Conservation (phyloP, 805 yeast species). For the Yarrowia divulgata region DNA sequence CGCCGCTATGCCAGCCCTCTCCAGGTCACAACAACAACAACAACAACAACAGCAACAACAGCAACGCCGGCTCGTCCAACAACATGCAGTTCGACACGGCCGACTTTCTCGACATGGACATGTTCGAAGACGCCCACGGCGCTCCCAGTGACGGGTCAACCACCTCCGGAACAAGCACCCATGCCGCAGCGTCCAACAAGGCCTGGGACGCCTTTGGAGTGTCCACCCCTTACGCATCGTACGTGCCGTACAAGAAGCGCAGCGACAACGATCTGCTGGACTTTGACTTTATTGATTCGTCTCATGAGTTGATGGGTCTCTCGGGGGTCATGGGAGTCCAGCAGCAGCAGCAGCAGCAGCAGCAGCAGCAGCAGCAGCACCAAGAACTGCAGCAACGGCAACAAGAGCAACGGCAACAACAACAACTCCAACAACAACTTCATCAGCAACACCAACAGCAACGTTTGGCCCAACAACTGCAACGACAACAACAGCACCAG, state of each 20-base stretch:
- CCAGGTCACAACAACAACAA: constrained; percentile 10
- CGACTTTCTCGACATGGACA: constrained; percentile 34
- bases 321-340: not conserved
- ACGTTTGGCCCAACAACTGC: not conserved
- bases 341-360: not conserved
- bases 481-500: not conserved
- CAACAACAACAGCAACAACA: not conserved
- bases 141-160: constrained; percentile 13
- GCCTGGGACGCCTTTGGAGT: constrained; percentile 38
- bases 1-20: constrained; percentile 35
- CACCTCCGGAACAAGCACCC: constrained; percentile 6
- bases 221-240: constrained; percentile 15
- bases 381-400: not conserved
- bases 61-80: not conserved
- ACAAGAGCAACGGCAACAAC: not conserved
- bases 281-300: constrained; percentile 29
- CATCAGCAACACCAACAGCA: not conserved
- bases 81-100: constrained; percentile 35
- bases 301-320: not conserved
- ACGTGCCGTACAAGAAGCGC: constrained; percentile 28
- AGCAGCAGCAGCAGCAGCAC: not conserved
- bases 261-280: constrained; percentile 30
- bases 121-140: constrained; percentile 31
- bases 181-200: constrained; percentile 7
- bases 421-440: not conserved